Evolutionary conservation across 768 basidiomycete species (phyloP).

Genomic region (Kwoniella shandongensis): DNA sequence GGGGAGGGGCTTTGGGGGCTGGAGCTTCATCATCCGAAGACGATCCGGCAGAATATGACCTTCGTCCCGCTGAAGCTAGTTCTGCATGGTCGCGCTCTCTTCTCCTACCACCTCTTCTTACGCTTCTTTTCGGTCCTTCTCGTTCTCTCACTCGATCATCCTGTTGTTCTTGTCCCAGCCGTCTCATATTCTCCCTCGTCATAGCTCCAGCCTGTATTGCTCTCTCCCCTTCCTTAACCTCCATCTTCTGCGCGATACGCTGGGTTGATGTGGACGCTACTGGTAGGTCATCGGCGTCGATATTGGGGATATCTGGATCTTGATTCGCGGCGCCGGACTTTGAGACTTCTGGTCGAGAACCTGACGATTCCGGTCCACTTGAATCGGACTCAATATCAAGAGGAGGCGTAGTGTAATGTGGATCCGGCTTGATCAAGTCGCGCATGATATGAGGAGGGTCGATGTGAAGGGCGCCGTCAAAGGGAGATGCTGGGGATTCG

Average conservation of each 20-base stretch:
- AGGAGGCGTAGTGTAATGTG: background rate
- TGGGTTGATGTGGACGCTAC: background rate
- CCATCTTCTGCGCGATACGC: background rate
- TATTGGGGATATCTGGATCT: constrained; percentile 41
- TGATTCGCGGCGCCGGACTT: constrained; percentile 29
- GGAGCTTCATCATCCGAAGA: constrained; percentile 16
- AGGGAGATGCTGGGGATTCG: background rate
- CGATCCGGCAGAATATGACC: constrained; percentile 14
- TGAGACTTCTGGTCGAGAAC: background rate
- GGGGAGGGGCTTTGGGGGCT: background rate
- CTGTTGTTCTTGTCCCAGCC: constrained; percentile 13
- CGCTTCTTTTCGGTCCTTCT: background rate
- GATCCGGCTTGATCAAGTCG: background rate
- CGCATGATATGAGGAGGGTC: background rate
- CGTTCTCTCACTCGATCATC: constrained; percentile 14
- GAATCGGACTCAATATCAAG: background rate
- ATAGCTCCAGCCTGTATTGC: constrained; percentile 4
- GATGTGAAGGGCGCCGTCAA: background rate
- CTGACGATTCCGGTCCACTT: background rate
- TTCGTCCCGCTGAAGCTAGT: constrained; percentile 12
- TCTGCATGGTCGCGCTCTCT: constrained; percentile 17
- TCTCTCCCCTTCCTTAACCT: background rate
- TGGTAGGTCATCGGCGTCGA: constrained; percentile 8
- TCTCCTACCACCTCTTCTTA: constrained; percentile 5
- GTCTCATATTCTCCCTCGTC: constrained; percentile 23